Conservation (phyloP, 345 rosid genomes). For the Hirschfeldia incana region DNA sequence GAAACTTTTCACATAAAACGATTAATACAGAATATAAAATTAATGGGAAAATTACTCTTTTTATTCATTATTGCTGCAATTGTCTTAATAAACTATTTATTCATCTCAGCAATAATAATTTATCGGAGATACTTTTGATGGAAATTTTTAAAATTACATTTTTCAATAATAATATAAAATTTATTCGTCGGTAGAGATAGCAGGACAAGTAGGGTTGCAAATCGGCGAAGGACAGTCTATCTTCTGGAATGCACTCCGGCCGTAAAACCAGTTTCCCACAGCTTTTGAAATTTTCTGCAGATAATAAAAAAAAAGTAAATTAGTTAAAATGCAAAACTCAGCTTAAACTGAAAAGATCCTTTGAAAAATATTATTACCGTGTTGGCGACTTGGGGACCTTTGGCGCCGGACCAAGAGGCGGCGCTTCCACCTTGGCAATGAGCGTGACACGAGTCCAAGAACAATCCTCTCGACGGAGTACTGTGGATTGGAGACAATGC, state of each 20-base stretch:
- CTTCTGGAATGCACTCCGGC: conserved; percentile 58
- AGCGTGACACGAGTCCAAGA: conserved; percentile 77
- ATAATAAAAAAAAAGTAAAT: background rate
- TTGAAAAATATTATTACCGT: conserved; percentile 39
- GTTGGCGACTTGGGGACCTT: conserved; percentile 60
- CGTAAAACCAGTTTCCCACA: conserved; percentile 83
- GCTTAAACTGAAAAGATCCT: background rate
- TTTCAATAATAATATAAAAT: background rate
- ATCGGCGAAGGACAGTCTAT: conserved; percentile 81
- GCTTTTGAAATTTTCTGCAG: conserved; percentile 74
- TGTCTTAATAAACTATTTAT: conserved; percentile 1
- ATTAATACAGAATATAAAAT: background rate
- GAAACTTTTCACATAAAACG: background rate
- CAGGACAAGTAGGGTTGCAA: conserved; percentile 82
- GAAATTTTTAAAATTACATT: background rate
- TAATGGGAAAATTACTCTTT: background rate
- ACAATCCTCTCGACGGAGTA: conserved; percentile 65
- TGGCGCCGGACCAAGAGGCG: conserved; percentile 61
- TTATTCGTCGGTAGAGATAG: conserved; percentile 37
- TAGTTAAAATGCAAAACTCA: background rate
- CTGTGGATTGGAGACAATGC: conserved; percentile 50
- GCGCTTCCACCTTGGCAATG: conserved; percentile 83
- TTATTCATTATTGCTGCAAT: background rate
- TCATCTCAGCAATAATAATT: conserved; percentile 9
- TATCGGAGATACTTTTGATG: background rate